phyloP scores from a whole-genome alignment of 108 stramenopile genomes.

The Schizochytrium sp. region DNA sequence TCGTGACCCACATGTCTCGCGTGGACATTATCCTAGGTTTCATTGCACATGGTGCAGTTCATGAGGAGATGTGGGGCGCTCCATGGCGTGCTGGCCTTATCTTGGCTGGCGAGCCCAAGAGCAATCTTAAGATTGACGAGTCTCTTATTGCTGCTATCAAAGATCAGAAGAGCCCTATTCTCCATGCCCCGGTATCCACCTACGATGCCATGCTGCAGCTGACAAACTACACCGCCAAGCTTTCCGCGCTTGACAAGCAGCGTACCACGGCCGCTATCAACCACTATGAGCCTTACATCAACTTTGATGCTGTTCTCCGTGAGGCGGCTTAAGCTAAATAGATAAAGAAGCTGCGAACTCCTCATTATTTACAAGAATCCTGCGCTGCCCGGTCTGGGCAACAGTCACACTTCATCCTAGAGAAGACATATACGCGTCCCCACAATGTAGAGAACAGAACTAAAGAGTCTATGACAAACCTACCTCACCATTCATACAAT shows the following conservation, averaged over 20 bases:
- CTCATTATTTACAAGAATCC: too few relatives aligned
- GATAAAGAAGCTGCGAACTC: too few relatives aligned
- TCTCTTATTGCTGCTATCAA: slow-evolving; percentile 82
- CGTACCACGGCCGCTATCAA: slow-evolving; percentile 85
- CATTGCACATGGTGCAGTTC: slow-evolving; percentile 84
- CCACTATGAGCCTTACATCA: slow-evolving; percentile 89
- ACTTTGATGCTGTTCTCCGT: slow-evolving; percentile 83
- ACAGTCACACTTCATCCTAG: too few relatives aligned
- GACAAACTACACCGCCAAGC: slow-evolving; percentile 87
- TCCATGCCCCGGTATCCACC: slow-evolving; percentile 80
- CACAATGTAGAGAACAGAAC: too few relatives aligned
- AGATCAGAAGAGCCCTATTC: slow-evolving; percentile 81
- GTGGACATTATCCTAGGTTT: slow-evolving; percentile 91
- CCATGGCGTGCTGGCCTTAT: slow-evolving; percentile 5
- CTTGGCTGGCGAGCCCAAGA: slow-evolving; percentile 11
- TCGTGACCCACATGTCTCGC: slow-evolving; percentile 90
- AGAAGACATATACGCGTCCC: too few relatives aligned
- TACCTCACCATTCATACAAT: too few relatives aligned
- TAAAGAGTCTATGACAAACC: too few relatives aligned
- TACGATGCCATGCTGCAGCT: slow-evolving; percentile 84
- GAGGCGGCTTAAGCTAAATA: neutral
- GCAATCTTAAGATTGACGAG: slow-evolving; percentile 65
- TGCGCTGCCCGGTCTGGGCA: too few relatives aligned
- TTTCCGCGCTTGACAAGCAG: slow-evolving; percentile 86
- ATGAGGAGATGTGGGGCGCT: slow-evolving; percentile 76